phyloP scores from a whole-genome alignment of 2,329 filamentous ascomycete species.

The Cercospora citrullina region DNA sequence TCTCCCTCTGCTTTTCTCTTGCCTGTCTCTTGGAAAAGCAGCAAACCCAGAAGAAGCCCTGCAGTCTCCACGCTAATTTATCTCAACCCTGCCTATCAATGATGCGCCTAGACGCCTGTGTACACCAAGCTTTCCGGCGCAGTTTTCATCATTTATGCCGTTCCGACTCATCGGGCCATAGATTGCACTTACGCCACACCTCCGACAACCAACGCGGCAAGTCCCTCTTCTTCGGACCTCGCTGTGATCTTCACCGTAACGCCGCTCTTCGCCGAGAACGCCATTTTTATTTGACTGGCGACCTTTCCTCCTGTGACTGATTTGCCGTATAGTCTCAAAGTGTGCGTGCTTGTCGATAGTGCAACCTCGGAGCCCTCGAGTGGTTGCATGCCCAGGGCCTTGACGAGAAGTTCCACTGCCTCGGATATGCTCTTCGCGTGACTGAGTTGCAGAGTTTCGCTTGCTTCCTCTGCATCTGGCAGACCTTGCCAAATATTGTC shows the following conservation, averaged over 20 bases:
- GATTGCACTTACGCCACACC: slow-evolving; percentile 67
- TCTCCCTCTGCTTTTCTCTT: neutral
- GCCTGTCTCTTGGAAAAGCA: slow-evolving; percentile 7
- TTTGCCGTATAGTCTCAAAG: slow-evolving; percentile 94
- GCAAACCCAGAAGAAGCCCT: neutral
- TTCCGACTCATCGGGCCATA: neutral
- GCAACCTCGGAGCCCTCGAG: slow-evolving; percentile 92
- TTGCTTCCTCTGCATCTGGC: slow-evolving; percentile 80
- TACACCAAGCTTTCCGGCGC: neutral
- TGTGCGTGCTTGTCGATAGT: slow-evolving; percentile 84
- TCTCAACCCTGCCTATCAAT: neutral
- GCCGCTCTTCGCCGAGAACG: slow-evolving; percentile 85
- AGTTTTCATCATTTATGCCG: neutral
- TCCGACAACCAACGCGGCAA: slow-evolving; percentile 79
- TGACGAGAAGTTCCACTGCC: slow-evolving; percentile 86
- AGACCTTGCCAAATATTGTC: slow-evolving; percentile 81
- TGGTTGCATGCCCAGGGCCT: slow-evolving; percentile 84
- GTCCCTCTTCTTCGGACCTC: slow-evolving; percentile 86
- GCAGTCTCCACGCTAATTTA: slow-evolving; percentile 1
- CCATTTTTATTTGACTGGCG: slow-evolving; percentile 86
- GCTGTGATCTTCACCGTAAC: slow-evolving; percentile 95
- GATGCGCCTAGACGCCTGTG: slow-evolving; percentile 7
- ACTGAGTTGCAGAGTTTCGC: slow-evolving; percentile 85
- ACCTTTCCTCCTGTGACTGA: slow-evolving; percentile 88
- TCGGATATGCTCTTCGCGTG: slow-evolving; percentile 94